These are phyloP conservation scores for Boletus huronensis DNA, from an alignment of 768 basidiomycete genomes.

Conservation along the genomic window DNA sequence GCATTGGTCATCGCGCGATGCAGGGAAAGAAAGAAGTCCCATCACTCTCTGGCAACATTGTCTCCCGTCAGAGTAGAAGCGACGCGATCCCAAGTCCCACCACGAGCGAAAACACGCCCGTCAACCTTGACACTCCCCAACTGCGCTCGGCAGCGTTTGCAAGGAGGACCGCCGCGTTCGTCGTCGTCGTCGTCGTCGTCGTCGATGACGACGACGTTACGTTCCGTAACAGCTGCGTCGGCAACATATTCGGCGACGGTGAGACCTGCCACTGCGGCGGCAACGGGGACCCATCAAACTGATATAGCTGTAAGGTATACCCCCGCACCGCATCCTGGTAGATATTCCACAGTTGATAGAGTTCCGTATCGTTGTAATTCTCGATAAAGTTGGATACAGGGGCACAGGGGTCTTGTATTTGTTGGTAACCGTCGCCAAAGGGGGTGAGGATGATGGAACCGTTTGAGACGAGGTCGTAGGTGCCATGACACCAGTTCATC, in stretches of 20 bases:
- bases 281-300: conserved; percentile 73
- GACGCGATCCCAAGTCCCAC: conserved; percentile 24
- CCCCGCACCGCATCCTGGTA: conserved; percentile 59
- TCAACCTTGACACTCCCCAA: conserved; percentile 15
- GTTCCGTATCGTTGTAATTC: conserved; percentile 72
- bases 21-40: background rate
- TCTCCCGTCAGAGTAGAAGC: conserved; percentile 15
- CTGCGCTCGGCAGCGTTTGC: conserved; percentile 27
- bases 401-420: conserved; percentile 91
- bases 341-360: conserved; percentile 66
- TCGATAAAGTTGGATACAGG: conserved; percentile 87
- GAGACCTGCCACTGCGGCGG: conserved; percentile 68
- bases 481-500: conserved; percentile 89
- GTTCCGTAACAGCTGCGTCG: conserved; percentile 64
- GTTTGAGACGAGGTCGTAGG: conserved; percentile 60
- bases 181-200: background rate
- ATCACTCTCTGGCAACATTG: background rate
- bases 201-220: conserved; percentile 33
- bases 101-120: conserved; percentile 8
- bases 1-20: background rate
- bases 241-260: conserved; percentile 82
- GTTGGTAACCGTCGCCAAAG: conserved; percentile 87
- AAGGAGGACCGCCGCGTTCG: conserved; percentile 10
- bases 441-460: conserved; percentile 77
- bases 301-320: conserved; percentile 72